Evolutionary conservation across 345 rosid species (phyloP), one percentile per base, ranked within the genome.

Genomic region (Trapa incisa): DNA sequence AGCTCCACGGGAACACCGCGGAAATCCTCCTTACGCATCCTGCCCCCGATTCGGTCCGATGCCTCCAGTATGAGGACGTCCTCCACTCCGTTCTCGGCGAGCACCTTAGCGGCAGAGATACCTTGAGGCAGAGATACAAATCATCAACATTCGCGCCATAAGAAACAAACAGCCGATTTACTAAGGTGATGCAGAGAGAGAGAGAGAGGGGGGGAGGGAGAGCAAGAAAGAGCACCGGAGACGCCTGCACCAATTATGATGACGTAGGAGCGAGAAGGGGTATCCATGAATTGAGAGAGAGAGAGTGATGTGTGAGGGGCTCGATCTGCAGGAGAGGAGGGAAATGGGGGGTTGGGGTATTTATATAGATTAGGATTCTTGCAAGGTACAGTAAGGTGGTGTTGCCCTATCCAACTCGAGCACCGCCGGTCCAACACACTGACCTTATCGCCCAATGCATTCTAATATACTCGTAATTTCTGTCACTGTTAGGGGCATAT

Each of bases 231-330:
- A 9, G 32, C 52, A 93, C 97, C 98, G 74, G 98, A 93, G 75
- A 90, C 75, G 15, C 98, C 98, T 41, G 98, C 98, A 68, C 98
- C 98, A 85, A 93, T 78, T 70, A 90, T 66, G 80, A 90, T 83
- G 75, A 87, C 91, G 80, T 96, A 83, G 78, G 87, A 71, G 66
- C 80, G 74, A 62, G 82, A 68, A 64, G 87, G 68, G 1, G 87
- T 67, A 43, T 81, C 85, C 89, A 82, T 81, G 62, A 45, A 38
- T 74, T 47, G 65, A 36, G 29, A 66, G 68, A 68, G 77, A 83
- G 75, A 67, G 71, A 75, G 87, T 82, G 85, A 79, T 82, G 74
- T 84, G 61, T 75, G 42, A 6, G 0, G 3, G 42, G 42, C 3
- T 39, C 3, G 42, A 39, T 39, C 4, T 3, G 6, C 6, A 39